Percentiles rank a stretch among this genome's conserved stretches.
phyloP scores from a whole-genome alignment of 202 grass and related monocot genomes.

The Dendrocalamus latiflorus region DNA sequence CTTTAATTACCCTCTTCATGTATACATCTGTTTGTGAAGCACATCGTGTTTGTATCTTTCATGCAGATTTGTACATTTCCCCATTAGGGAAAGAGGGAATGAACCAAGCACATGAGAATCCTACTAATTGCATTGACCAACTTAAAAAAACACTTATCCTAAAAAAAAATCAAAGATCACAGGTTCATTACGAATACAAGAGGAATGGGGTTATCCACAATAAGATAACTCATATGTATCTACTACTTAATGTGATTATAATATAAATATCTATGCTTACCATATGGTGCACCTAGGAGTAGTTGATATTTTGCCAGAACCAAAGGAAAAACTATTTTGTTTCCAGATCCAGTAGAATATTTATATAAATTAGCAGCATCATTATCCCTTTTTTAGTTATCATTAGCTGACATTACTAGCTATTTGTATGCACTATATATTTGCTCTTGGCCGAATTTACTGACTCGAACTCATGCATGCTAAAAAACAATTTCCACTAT shows the following conservation, averaged over 20 bases:
- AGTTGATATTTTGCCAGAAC: conserved; percentile 18
- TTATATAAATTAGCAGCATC: not conserved
- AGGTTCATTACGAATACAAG: conserved; percentile 7
- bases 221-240: conserved; percentile 22
- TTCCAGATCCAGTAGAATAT: conserved; percentile 10
- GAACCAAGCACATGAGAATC: conserved; percentile 54
- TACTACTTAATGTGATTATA: conserved; percentile 12
- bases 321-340: not conserved
- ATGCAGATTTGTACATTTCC: conserved; percentile 36
- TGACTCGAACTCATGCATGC: not conserved
- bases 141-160: conserved; percentile 38
- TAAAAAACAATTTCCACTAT: not conserved
- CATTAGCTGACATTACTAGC: not conserved
- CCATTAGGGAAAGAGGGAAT: conserved; percentile 50
- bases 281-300: conserved; percentile 35
- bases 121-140: conserved; percentile 51
- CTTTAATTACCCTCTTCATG: not conserved
- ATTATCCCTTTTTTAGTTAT: not conserved
- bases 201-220: conserved; percentile 17
- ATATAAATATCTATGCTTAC: not conserved
- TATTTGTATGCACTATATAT: not conserved
- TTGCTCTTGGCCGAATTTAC: not conserved
- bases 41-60: not conserved
- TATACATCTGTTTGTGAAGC: conserved; percentile 20
- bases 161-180: conserved; percentile 52